Base-by-base conservation (phyloP, 2,329 filamentous ascomycete genomes). In the Blastomyces percursus region DNA sequence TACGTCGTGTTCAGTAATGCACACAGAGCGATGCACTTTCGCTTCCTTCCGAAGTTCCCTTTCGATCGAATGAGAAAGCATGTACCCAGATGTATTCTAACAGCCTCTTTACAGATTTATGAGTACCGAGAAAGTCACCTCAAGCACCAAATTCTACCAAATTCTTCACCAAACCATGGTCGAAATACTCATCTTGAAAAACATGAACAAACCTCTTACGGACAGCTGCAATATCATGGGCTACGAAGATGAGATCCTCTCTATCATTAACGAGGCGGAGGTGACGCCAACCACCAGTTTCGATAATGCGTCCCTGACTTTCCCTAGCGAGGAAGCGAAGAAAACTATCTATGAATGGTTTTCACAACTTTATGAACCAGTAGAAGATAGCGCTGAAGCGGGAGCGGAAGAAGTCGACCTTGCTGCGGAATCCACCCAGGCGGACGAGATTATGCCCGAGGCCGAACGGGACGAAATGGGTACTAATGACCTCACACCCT, bases 141-240 rank as follows among this genome's bases (percentile, higher is more conserved):
- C 77, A 61, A 66, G 67, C 11, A 69, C 73, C 7, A 70, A 76
- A 35, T 65, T 79, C 61, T 68, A 74, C 50, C 72, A 69, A 52
- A 76, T 80, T 40, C 77, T 86, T 50, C 81, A 83, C 65, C 79
- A 82, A 64, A 80, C 84, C 3, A 74, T 82, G 12, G 79, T 86
- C 5, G 84, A 87, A 69, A 72, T 84, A 4, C 79, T 80, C 64
- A 72, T 81, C 2, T 71, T 84, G 70, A 74, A 75, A 64, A 70
- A 76, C 66, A 73, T 77, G 61, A 78, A 76, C 55, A 76, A 73
- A 65, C 72, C 69, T 14, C 67, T 73, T 60, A 66, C 69, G 16
- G 67, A 71, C 54, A 66, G 76, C n/a, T 75, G 72, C 64, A 67
- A 74, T 21, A 67, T 75, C 46, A 42, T 67, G 16, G 67, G 72